These are phyloP conservation scores for Halophytophthora batemanensis DNA, from an alignment of 352 stramenopile species.

Conservation along the genomic window DNA sequence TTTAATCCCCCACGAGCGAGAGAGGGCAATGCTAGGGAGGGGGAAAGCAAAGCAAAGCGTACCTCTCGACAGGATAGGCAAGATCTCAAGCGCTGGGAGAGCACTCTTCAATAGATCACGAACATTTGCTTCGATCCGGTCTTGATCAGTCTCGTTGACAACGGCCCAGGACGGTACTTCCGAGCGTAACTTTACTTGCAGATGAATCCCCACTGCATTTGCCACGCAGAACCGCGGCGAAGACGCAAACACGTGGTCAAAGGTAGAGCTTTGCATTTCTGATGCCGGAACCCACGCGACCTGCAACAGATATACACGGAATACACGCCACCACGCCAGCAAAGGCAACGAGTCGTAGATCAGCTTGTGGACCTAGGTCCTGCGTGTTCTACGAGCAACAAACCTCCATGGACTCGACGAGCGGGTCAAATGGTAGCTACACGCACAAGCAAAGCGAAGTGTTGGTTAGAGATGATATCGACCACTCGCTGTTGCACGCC, in stretches of 20 bases:
- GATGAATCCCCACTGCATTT: constrained; percentile 35
- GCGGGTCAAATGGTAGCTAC: constrained; percentile 26
- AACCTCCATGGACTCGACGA: constrained; percentile 41
- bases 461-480: background rate
- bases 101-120: constrained; percentile 17
- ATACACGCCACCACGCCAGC: background rate
- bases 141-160: constrained; percentile 17
- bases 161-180: background rate
- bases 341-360: too few species aligned
- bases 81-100: constrained; percentile 21
- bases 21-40: constrained; percentile 13
- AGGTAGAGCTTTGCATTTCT: constrained; percentile 29
- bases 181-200: constrained; percentile 22
- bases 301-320: constrained; percentile 15
- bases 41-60: background rate
- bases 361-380: too few species aligned
- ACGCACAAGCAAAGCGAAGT: constrained; percentile 1
- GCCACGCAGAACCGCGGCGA: constrained; percentile 20
- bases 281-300: constrained; percentile 29
- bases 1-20: background rate
- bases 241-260: constrained; percentile 27
- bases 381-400: background rate
- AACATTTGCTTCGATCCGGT: constrained; percentile 36
- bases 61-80: constrained; percentile 24
- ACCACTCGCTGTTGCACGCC: background rate